These are phyloP conservation scores for Lepraria neglecta DNA, from an alignment of 495 filamentous ascomycete species.

Conservation along the genomic window DNA sequence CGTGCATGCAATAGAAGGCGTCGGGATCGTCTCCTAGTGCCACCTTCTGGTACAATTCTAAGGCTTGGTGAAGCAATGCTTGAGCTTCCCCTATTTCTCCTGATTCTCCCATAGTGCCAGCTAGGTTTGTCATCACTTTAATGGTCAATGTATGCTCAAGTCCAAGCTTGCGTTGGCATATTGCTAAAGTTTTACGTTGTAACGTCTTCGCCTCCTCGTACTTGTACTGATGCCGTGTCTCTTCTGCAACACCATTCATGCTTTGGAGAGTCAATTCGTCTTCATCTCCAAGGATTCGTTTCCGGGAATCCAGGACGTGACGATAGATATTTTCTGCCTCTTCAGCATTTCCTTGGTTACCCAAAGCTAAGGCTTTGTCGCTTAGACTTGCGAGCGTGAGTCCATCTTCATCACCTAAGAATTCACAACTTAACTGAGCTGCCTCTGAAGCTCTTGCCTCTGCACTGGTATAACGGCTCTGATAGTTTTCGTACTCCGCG, in stretches of 20 bases:
- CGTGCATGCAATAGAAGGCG: neutral
- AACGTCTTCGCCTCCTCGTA: neutral
- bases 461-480: neutral
- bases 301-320: neutral
- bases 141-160: neutral
- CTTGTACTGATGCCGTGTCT: neutral
- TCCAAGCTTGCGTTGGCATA: neutral
- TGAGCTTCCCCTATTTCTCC: neutral
- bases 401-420: neutral
- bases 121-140: neutral
- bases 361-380: neutral
- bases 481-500: neutral
- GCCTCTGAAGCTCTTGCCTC: conserved; percentile 2
- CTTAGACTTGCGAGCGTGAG: neutral
- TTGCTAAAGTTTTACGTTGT: neutral
- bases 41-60: neutral
- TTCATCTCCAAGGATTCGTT: neutral
- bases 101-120: neutral
- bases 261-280: neutral
- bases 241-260: conserved; percentile 1
- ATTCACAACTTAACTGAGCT: neutral
- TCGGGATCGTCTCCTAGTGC: neutral
- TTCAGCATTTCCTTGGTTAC: neutral
- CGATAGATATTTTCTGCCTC: neutral
- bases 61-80: neutral